A percentile compares a stretch with the other conserved stretches of the same genome.
Evolutionary conservation across 768 basidiomycete species (phyloP).

Genomic region (Tricholoma sp.): DNA sequence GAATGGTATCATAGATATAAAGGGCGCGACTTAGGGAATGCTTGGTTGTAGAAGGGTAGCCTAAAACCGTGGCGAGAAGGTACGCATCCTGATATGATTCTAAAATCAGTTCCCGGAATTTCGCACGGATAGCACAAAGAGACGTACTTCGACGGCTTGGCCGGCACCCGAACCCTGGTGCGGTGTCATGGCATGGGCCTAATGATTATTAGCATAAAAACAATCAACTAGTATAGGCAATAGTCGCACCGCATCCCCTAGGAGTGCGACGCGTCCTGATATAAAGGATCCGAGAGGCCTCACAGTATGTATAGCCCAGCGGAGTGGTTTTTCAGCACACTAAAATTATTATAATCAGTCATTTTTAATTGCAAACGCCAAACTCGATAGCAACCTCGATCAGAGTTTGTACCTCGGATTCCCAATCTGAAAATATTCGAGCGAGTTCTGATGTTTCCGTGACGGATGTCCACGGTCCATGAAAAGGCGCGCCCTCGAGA

Average conservation of each 20-base stretch:
- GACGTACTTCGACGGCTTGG: slow-evolving; percentile 39
- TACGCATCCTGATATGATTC: slow-evolving; percentile 39
- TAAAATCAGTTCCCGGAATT: too few species aligned
- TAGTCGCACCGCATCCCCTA: slow-evolving; percentile 39
- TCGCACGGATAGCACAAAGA: too few species aligned
- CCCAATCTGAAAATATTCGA: slow-evolving; percentile 26
- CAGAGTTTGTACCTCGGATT: slow-evolving; percentile 28
- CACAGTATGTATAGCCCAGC: slow-evolving; percentile 38
- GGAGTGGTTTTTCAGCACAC: slow-evolving; percentile 30
- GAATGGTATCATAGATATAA: slow-evolving; percentile 43
- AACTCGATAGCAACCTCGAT: slow-evolving; percentile 19
- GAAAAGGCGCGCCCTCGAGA: slow-evolving; percentile 23
- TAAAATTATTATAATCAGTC: slow-evolving; percentile 8
- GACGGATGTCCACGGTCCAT: slow-evolving; percentile 26
- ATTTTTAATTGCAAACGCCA: background rate
- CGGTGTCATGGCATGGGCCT: slow-evolving; percentile 45
- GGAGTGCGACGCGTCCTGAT: slow-evolving; percentile 31
- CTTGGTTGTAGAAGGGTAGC: slow-evolving; percentile 36
- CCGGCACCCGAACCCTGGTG: slow-evolving; percentile 45
- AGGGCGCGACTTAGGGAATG: slow-evolving; percentile 38
- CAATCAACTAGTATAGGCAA: background rate
- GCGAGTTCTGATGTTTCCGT: slow-evolving; percentile 27
- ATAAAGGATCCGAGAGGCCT: slow-evolving; percentile 32
- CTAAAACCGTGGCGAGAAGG: slow-evolving; percentile 38
- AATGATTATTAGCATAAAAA: too few species aligned